Percentiles rank a stretch among this genome's conserved stretches.
Conservation (phyloP, 1,284 basidiomycete species). For the Chiua sp. region DNA sequence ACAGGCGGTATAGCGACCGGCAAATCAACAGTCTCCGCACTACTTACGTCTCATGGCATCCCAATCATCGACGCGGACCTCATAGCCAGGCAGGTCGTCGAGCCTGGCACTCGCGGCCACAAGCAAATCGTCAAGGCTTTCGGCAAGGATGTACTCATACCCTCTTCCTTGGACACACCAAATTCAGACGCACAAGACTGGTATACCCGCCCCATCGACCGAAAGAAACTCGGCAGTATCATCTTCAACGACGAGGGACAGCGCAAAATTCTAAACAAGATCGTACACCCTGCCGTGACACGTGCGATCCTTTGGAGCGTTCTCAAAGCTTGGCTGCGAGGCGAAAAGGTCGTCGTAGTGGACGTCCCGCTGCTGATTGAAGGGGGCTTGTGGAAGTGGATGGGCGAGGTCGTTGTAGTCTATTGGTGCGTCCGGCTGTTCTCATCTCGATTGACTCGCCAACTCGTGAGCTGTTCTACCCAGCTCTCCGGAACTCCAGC, state of each 20-base stretch:
- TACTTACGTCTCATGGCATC: conserved; percentile 69
- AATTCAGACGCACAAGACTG: conserved; percentile 10
- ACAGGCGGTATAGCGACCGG: conserved; percentile 98
- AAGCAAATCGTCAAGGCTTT: conserved; percentile 73
- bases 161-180: conserved; percentile 15
- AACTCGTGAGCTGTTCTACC: neutral
- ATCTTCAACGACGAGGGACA: conserved; percentile 83
- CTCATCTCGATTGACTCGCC: too few species aligned
- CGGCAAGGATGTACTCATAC: conserved; percentile 68
- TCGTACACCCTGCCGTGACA: conserved; percentile 91
- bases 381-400: conserved; percentile 85
- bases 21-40: conserved; percentile 89
- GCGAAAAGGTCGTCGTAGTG: conserved; percentile 81
- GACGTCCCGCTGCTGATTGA: conserved; percentile 97
- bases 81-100: conserved; percentile 87
- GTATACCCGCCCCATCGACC: conserved; percentile 78
- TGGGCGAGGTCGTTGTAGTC: conserved; percentile 86
- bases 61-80: conserved; percentile 94
- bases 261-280: conserved; percentile 79
- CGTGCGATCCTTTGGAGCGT: conserved; percentile 77
- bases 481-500: conserved; percentile 78
- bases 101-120: conserved; percentile 83
- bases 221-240: conserved; percentile 84
- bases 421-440: conserved; percentile 90
- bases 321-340: conserved; percentile 76